Base-by-base conservation (phyloP, 2,329 filamentous ascomycete genomes). In the Colletotrichum horii region DNA sequence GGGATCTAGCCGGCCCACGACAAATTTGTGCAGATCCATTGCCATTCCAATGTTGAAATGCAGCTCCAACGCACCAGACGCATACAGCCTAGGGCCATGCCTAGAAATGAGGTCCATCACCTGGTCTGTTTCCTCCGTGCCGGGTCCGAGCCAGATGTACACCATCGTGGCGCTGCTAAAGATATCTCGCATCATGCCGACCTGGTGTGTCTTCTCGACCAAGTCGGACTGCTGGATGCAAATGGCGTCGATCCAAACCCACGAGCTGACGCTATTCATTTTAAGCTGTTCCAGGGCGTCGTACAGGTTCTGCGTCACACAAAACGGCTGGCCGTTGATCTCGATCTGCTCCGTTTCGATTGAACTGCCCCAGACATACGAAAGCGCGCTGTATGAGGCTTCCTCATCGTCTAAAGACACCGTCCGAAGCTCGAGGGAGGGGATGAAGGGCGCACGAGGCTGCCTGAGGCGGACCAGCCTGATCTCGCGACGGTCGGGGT, bases 241-340 rank as follows among this genome's bases (percentile, higher is more conserved):
- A 36, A 80, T 72, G 2, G 76, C 74, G 61, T 80, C 80, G 8
- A 78, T 52, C 79, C 80, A 81, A 3, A 81, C 55, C 65, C 58
- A 76, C 2, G 62, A 34, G 38, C 72, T 52, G 0, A 58, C 56
- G 4, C 70, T 22, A 14, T 70, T 7, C 5, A 16, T 2, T 1
- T 12, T 19, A 1, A 80, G 76, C 30, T 78, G 79, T 24, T 48
- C 11, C 3, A 80, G 71, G 1, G 55, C 66, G 4, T 4, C 15
- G 22, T 74, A 12, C 4, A 74, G 52, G 30, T 66, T 76, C 9
- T 19, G 43, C 1, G 71, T 66, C 14, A 79, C 66, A 1, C 0
- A 4, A 24, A 79, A 75, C 0, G 55, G 12, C 8, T 28, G 4
- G 4, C 64, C 65, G 4, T 79, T 70, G 55, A 79, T 38, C 0